Conservation (phyloP, 176 grass and related monocot species). For the Avena sativa region DNA sequence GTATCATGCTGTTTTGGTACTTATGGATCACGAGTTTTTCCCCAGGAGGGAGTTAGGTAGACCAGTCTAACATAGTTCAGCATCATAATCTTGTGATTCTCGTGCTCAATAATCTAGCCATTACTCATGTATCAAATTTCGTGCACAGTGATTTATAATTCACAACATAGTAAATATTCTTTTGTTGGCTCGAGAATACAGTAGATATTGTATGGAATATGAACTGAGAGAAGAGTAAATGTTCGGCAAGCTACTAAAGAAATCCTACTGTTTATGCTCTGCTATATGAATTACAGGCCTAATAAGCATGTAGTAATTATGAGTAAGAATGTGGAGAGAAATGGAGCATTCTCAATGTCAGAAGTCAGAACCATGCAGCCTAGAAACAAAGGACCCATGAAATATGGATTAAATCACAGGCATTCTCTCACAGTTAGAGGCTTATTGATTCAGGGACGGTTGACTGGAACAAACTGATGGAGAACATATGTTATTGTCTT, state of each 20-base stretch:
- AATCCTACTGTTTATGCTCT: background rate
- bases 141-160: slow-evolving; percentile 25
- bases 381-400: slow-evolving; percentile 28
- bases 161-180: slow-evolving; percentile 11
- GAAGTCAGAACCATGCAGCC: background rate
- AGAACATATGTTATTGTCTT: background rate
- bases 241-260: slow-evolving; percentile 8
- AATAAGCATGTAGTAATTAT: background rate
- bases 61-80: slow-evolving; percentile 39
- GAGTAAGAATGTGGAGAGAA: slow-evolving; percentile 12
- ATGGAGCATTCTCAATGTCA: background rate
- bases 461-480: slow-evolving; percentile 15
- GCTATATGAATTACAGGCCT: background rate
- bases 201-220: slow-evolving; percentile 28
- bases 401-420: background rate
- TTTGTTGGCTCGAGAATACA: slow-evolving; percentile 21
- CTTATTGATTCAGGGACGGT: background rate
- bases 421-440: background rate
- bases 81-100: slow-evolving; percentile 26
- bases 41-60: slow-evolving; percentile 21
- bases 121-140: slow-evolving; percentile 17
- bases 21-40: slow-evolving; percentile 15
- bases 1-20: slow-evolving; percentile 23
- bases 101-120: background rate
- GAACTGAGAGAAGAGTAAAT: slow-evolving; percentile 6